Evolutionary conservation across 768 basidiomycete genomes (phyloP).

Genomic region (Suillus tomentosus): DNA sequence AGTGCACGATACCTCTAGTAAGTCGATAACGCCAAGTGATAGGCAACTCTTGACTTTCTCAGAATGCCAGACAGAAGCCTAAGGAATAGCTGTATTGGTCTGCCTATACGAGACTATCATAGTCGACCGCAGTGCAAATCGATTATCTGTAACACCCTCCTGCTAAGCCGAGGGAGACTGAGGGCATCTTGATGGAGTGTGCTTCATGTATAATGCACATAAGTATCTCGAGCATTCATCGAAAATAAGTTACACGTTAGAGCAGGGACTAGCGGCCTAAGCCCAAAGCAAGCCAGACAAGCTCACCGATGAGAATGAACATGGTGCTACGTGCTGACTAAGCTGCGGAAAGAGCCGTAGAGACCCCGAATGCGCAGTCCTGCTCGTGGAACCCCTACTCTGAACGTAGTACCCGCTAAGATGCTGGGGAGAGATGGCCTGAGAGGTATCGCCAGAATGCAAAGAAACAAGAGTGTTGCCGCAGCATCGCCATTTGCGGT

Average conservation of each 20-base stretch:
- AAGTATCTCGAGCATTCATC: not conserved
- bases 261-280: too few relatives aligned
- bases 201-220: not conserved
- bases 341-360: too few relatives aligned
- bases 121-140: slow-evolving; percentile 76
- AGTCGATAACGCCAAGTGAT: slow-evolving; percentile 60
- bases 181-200: not conserved
- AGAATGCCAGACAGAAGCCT: slow-evolving; percentile 55
- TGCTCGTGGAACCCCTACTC: too few relatives aligned
- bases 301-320: too few relatives aligned
- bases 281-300: too few relatives aligned
- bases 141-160: slow-evolving; percentile 65
- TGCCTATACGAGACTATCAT: not conserved
- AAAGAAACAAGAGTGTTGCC: not conserved
- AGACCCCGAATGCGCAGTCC: too few relatives aligned
- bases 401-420: too few relatives aligned
- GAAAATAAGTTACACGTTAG: not conserved
- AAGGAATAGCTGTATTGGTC: not conserved
- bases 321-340: too few relatives aligned
- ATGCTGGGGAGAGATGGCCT: not conserved
- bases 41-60: slow-evolving; percentile 79
- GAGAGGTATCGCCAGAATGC: not conserved
- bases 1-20: slow-evolving; percentile 69
- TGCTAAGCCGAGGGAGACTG: not conserved
- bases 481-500: not conserved